Evolutionary conservation across 192 early-diverging fungal genomes (phyloP).

Genomic region (Dimargaris verticillata): DNA sequence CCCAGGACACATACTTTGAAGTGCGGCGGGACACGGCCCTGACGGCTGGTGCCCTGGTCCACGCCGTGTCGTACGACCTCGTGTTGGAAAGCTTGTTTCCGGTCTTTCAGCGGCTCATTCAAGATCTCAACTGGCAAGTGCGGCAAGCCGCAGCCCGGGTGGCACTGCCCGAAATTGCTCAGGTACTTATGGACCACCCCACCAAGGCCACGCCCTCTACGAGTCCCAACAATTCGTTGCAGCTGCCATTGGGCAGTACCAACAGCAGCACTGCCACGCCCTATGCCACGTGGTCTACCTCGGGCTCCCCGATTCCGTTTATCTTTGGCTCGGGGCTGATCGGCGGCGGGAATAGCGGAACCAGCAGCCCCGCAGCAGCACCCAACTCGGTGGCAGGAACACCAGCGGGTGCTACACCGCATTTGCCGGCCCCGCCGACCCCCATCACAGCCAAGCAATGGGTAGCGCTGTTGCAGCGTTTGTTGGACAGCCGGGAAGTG

Average conservation of each 20-base stretch:
- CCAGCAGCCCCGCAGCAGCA: too few species aligned
- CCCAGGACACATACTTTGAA: slow-evolving; percentile 23
- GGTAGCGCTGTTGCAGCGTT: slow-evolving; percentile 23
- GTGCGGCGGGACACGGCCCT: slow-evolving; percentile 31
- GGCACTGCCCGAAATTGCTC: slow-evolving; percentile 27
- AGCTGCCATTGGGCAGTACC: background rate
- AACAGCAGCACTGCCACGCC: background rate
- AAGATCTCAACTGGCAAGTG: slow-evolving; percentile 31
- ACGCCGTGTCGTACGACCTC: slow-evolving; percentile 24
- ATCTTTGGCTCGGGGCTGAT: background rate
- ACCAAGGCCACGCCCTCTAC: background rate
- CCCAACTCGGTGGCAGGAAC: background rate
- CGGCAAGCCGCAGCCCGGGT: slow-evolving; percentile 25
- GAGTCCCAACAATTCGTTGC: background rate
- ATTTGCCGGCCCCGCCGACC: slow-evolving; percentile 8
- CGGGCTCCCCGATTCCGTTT: background rate
- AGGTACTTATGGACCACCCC: slow-evolving; percentile 16
- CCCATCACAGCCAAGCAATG: slow-evolving; percentile 22
- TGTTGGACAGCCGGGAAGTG: slow-evolving; percentile 26
- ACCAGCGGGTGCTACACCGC: slow-evolving; percentile 18
- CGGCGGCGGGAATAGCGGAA: background rate
- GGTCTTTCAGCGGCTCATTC: slow-evolving; percentile 19
- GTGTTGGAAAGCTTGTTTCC: slow-evolving; percentile 25
- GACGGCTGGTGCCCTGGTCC: slow-evolving; percentile 23
- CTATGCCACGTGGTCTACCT: background rate